Percentiles rank a stretch among this genome's conserved stretches.
phyloP scores from a whole-genome alignment of 2,329 filamentous ascomycete species.

The Fusarium pseudograminearum region DNA sequence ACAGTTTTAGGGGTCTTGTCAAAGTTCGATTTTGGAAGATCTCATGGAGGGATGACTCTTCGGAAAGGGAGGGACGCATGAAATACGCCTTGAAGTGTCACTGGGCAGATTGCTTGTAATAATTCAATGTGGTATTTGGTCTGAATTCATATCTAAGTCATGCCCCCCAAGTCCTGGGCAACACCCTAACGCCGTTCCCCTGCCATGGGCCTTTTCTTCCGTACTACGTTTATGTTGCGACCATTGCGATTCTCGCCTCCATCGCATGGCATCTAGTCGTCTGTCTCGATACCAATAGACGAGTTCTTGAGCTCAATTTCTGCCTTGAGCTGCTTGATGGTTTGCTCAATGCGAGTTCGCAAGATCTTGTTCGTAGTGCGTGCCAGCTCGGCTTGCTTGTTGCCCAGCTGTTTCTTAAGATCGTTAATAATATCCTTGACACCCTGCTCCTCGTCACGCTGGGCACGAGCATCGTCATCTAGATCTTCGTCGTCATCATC shows the following conservation, averaged over 20 bases:
- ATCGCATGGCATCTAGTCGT: slow-evolving; percentile 45
- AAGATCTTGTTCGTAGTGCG: slow-evolving; percentile 62
- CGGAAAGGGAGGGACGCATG: background rate
- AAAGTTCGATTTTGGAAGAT: background rate
- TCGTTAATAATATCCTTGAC: slow-evolving; percentile 67
- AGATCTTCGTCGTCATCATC: slow-evolving; percentile 67
- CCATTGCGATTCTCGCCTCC: background rate
- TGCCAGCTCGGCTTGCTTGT: slow-evolving; percentile 59
- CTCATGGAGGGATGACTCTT: background rate
- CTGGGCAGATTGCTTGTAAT: slow-evolving; percentile 15
- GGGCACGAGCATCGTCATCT: slow-evolving; percentile 65
- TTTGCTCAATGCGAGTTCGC: slow-evolving; percentile 61
- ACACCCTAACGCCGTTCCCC: slow-evolving; percentile 37
- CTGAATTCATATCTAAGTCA: slow-evolving; percentile 27
- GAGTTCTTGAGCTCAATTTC: slow-evolving; percentile 61
- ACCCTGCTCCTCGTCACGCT: slow-evolving; percentile 64
- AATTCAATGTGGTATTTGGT: slow-evolving; percentile 36
- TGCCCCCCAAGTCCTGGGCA: slow-evolving; percentile 16
- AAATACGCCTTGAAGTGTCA: background rate
- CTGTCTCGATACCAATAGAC: slow-evolving; percentile 57
- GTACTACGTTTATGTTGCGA: background rate
- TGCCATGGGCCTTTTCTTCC: slow-evolving; percentile 5
- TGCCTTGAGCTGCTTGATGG: slow-evolving; percentile 61
- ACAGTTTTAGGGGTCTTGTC: background rate
- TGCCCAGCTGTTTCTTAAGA: slow-evolving; percentile 63